Conservation (phyloP, 2,329 filamentous ascomycete species). For the Aspergillus sclerotialis region DNA sequence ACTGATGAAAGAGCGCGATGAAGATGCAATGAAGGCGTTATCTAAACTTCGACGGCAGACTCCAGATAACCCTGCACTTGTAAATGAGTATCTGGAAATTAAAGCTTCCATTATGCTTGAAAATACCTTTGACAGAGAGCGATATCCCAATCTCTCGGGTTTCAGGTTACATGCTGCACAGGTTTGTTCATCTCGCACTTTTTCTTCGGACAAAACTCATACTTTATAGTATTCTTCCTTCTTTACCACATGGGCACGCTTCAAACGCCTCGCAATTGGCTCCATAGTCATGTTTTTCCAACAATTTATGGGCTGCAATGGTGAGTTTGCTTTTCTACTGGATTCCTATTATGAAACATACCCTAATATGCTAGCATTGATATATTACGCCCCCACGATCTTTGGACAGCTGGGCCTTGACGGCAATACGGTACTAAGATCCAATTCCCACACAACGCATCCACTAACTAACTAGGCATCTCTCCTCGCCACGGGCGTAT, state of each 20-base stretch:
- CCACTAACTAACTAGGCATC: constrained; percentile 15
- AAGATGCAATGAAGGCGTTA: constrained; percentile 43
- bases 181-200: constrained; percentile 9
- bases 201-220: not conserved
- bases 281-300: constrained; percentile 37
- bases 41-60: constrained; percentile 44
- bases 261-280: constrained; percentile 32
- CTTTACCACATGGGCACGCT: constrained; percentile 27
- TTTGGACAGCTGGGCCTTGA: constrained; percentile 39
- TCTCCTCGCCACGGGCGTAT: constrained; percentile 30
- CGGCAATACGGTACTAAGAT: constrained; percentile 22
- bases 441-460: not conserved
- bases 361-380: constrained; percentile 27
- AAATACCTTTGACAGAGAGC: constrained; percentile 23
- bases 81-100: constrained; percentile 46
- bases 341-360: not conserved
- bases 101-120: constrained; percentile 38
- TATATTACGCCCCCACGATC: constrained; percentile 44
- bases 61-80: constrained; percentile 38
- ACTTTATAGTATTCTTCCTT: constrained; percentile 24
- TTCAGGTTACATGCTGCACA: constrained; percentile 25
- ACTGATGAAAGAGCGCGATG: constrained; percentile 40
- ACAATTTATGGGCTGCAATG: constrained; percentile 44
- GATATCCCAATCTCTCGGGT: constrained; percentile 22
- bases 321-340: constrained; percentile 11